These are phyloP conservation scores for Arthroderma uncinatum DNA, from an alignment of 2,329 filamentous ascomycete genomes.

Conservation along the genomic window DNA sequence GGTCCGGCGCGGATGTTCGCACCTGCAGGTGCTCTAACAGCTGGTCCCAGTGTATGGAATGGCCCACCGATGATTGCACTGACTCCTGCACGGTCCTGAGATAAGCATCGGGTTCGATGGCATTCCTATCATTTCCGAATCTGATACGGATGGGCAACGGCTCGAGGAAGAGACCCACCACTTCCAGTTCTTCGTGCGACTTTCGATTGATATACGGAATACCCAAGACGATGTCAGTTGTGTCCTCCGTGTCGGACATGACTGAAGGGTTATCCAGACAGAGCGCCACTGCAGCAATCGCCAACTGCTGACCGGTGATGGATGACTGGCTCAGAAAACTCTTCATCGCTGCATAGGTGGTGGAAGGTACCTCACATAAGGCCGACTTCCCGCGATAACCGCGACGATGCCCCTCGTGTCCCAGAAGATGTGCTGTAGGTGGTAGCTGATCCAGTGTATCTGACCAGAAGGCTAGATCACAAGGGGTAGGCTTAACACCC, in stretches of 20 bases:
- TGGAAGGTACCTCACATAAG: neutral
- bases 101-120: neutral
- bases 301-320: conserved; percentile 19
- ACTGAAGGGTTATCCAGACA: neutral
- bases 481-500: neutral
- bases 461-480: conserved; percentile 1
- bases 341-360: neutral
- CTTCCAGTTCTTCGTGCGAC: conserved; percentile 15
- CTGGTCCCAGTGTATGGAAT: neutral
- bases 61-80: neutral
- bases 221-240: conserved; percentile 21
- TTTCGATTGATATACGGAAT: conserved; percentile 22
- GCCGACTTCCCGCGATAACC: neutral
- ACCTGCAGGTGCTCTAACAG: neutral
- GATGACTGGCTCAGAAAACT: neutral
- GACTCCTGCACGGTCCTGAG: neutral
- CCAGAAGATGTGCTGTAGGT: neutral
- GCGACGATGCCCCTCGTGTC: neutral
- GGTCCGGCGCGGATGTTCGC: neutral
- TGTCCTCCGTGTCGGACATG: neutral
- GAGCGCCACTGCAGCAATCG: conserved; percentile 16
- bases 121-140: neutral
- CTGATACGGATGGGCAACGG: conserved; percentile 22
- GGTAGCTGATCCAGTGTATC: neutral
- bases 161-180: conserved; percentile 24